Base-by-base conservation (phyloP, 176 grass and related monocot species). In the Hyparrhenia diplandra region DNA sequence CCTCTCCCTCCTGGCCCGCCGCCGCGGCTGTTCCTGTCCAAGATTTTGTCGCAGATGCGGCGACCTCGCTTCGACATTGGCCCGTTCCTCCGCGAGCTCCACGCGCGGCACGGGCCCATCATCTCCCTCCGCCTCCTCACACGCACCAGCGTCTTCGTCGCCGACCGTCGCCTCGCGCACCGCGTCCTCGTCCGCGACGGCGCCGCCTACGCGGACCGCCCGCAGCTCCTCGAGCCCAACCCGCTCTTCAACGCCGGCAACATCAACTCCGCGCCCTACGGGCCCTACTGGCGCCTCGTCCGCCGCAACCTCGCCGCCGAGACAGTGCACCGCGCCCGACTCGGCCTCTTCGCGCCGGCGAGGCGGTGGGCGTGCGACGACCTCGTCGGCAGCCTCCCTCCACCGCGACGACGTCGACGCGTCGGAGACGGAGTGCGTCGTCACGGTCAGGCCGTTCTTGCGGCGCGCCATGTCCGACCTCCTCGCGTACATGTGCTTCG, bases 211-310 rank as follows among this genome's bases (percentile, higher is more conserved):
- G 58, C 58, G 4, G 23, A 60, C 58, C 58, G 58, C 58, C 58
- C 24, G 58, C 58, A 73, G 43, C 2, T 57, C 31, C 0, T 57
- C 4, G 77, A 82, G 2, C 76, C 73, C 2, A 8, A 3, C 10
- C 1, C 9, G 18, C 55, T 87, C 24, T 72, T 93, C 82, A 68
- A 77, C 12, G 47, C 67, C 78, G 80, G 77, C 78, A 76, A 54
- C 77, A 76, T 93, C 62, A 93, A 32, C 77, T 60, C 47, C 25
- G 27, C 88, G 21, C 12, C 23, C 3, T 93, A 93, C 37, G 82
- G 85, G 4, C 8, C 87, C 9, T 43, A 77, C 67, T 93, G 87
- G 91, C 91, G 71, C 17, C 85, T 92, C 64, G 79, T 92, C 72
- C 85, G 58, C 58, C 58, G 58, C 58, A 61, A 61, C 58, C 58